Percentiles rank a stretch among this genome's conserved stretches.
phyloP scores from a whole-genome alignment of 345 rosid genomes.

The Combretum micranthum region DNA sequence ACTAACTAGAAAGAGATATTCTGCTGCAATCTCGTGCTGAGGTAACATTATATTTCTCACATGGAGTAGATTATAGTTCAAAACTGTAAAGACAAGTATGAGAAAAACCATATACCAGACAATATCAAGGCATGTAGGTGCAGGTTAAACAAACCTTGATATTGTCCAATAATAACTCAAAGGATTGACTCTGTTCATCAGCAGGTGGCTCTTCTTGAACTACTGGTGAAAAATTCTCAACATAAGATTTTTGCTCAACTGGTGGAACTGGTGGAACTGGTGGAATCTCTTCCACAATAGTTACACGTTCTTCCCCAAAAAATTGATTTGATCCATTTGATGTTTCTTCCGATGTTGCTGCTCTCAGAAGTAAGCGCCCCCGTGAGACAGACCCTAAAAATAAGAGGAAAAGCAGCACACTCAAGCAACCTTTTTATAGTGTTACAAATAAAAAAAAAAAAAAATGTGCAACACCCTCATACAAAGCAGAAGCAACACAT shows the following conservation, averaged over 20 bases:
- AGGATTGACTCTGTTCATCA: constrained; percentile 22
- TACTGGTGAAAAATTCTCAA: constrained; percentile 17
- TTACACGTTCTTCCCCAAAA: constrained; percentile 29
- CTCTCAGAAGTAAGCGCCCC: constrained; percentile 19
- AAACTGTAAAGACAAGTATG: not conserved
- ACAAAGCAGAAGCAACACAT: too few relatives aligned
- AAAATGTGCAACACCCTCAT: too few relatives aligned
- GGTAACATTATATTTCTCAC: too few relatives aligned
- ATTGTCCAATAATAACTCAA: constrained; percentile 45
- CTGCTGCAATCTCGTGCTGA: too few relatives aligned
- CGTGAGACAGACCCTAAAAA: too few relatives aligned
- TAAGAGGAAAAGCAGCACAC: too few relatives aligned
- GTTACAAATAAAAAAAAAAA: too few relatives aligned
- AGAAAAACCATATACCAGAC: not conserved
- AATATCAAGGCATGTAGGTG: not conserved
- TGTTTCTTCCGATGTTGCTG: constrained; percentile 39
- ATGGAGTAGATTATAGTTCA: not conserved
- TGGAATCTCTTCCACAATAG: constrained; percentile 26
- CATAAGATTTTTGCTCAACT: constrained; percentile 15
- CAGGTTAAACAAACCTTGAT: constrained; percentile 41
- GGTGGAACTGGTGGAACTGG: constrained; percentile 20
- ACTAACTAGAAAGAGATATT: too few relatives aligned
- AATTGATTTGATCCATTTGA: constrained; percentile 25
- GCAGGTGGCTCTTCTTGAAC: constrained; percentile 22
- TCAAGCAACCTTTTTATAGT: too few relatives aligned